These are phyloP conservation scores for Cymbopogon flexuosus DNA, from an alignment of 202 grass and related monocot species.

Conservation along the genomic window DNA sequence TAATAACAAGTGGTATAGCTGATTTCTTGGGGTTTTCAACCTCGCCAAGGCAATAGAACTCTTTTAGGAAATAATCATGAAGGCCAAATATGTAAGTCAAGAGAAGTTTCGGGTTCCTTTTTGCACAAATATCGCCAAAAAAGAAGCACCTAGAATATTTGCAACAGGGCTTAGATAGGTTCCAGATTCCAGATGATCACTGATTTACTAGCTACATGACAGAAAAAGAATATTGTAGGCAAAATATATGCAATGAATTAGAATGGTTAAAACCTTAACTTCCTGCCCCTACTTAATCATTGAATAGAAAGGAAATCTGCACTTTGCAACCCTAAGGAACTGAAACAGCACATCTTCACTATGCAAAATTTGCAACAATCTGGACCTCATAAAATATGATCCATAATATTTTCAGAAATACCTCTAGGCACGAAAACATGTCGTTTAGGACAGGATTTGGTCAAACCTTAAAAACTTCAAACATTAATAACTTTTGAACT, in stretches of 20 bases:
- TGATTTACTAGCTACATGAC: neutral
- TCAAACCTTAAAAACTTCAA: neutral
- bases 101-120: constrained; percentile 50
- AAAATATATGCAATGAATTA: neutral
- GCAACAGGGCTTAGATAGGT: neutral
- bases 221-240: neutral
- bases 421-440: neutral
- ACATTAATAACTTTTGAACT: neutral
- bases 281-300: neutral
- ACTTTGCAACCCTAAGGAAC: neutral
- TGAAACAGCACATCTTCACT: neutral
- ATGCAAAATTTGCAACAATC: neutral
- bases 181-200: constrained; percentile 26
- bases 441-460: neutral
- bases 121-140: constrained; percentile 61
- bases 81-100: constrained; percentile 52
- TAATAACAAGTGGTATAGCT: constrained; percentile 64
- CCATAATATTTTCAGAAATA: neutral
- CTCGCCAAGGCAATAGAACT: constrained; percentile 37
- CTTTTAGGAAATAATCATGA: constrained; percentile 58
- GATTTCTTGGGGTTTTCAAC: constrained; percentile 27
- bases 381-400: neutral
- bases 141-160: constrained; percentile 54
- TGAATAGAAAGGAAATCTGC: neutral
- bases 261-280: neutral